Evolutionary conservation across 1,139 yeast species (phyloP).

Genomic region (Scheffersomyces insectosa): DNA sequence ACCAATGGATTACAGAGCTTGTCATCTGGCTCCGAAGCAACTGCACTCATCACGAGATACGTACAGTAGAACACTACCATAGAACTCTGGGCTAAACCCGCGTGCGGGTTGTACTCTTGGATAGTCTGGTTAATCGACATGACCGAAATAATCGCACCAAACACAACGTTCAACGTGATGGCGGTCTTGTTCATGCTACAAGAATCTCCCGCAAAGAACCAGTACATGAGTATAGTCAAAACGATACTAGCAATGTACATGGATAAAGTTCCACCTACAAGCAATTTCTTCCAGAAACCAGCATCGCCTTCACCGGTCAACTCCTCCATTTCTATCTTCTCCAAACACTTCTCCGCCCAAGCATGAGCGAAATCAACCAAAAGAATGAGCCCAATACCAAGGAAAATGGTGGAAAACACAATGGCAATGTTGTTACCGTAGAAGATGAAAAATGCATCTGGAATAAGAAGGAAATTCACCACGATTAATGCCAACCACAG

Average conservation of each 20-base stretch:
- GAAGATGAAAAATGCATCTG: conserved; percentile 81
- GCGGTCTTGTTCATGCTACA: conserved; percentile 93
- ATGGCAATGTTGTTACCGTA: conserved; percentile 94
- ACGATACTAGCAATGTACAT: conserved; percentile 79
- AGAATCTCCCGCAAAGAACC: conserved; percentile 79
- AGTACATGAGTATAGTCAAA: conserved; percentile 77
- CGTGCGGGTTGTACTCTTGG: conserved; percentile 91
- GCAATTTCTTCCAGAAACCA: conserved; percentile 73
- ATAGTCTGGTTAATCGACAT: conserved; percentile 79
- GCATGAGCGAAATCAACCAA: conserved; percentile 97
- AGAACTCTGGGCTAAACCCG: conserved; percentile 95
- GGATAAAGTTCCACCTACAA: conserved; percentile 81
- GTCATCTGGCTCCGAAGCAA: conserved; percentile 96
- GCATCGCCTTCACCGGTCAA: conserved; percentile 54
- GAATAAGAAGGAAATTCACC: conserved; percentile 68
- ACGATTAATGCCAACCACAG: conserved; percentile 60
- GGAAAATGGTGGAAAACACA: conserved; percentile 77
- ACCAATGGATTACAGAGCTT: conserved; percentile 86
- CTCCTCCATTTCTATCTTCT: conserved; percentile 84
- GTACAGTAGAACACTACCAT: conserved; percentile 96
- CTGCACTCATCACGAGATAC: conserved; percentile 88
- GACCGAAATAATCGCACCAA: conserved; percentile 63
- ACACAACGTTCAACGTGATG: conserved; percentile 70
- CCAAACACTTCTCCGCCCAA: conserved; percentile 97
- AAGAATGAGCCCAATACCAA: conserved; percentile 85